phyloP scores from a whole-genome alignment of 1,284 basidiomycete species.

The Termitomyces sp. region DNA sequence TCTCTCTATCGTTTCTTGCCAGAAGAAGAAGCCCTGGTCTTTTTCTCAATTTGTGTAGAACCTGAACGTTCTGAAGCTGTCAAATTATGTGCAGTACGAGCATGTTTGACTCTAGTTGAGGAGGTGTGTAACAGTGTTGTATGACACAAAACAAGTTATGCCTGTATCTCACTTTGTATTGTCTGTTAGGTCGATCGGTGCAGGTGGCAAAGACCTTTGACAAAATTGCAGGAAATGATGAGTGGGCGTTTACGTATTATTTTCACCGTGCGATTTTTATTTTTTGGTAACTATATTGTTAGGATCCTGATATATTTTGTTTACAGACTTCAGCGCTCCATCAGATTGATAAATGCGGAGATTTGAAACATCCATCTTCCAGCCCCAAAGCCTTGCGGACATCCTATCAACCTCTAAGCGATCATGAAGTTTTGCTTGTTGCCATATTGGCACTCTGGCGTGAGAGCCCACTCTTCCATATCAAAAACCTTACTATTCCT shows the following conservation, averaged over 20 bases:
- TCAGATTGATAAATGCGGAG: slow-evolving; percentile 52
- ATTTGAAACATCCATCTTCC: slow-evolving; percentile 43
- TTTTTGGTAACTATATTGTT: neutral
- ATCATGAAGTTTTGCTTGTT: slow-evolving; percentile 62
- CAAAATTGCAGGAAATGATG: slow-evolving; percentile 40
- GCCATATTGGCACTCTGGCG: slow-evolving; percentile 65
- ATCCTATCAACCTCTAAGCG: slow-evolving; percentile 52
- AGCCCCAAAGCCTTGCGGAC: slow-evolving; percentile 58
- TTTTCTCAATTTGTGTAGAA: slow-evolving; percentile 64
- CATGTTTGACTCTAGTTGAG: slow-evolving; percentile 48
- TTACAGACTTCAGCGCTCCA: slow-evolving; percentile 43
- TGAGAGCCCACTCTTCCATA: slow-evolving; percentile 47
- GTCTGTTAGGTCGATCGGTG: slow-evolving; percentile 44
- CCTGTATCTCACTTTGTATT: slow-evolving; percentile 1
- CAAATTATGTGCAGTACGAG: slow-evolving; percentile 71
- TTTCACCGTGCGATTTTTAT: slow-evolving; percentile 40
- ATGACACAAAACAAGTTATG: slow-evolving; percentile 21
- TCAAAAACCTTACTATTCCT: slow-evolving; percentile 27
- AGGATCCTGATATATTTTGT: slow-evolving; percentile 14
- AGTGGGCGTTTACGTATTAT: slow-evolving; percentile 49
- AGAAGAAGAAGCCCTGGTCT: slow-evolving; percentile 41
- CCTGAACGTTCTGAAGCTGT: slow-evolving; percentile 74
- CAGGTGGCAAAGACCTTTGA: slow-evolving; percentile 53
- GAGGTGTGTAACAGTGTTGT: slow-evolving; percentile 32
- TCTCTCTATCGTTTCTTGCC: slow-evolving; percentile 68